Evolutionary conservation across 176 grass and related monocot genomes (phyloP).

Genomic region (Thinopyrum elongatum): DNA sequence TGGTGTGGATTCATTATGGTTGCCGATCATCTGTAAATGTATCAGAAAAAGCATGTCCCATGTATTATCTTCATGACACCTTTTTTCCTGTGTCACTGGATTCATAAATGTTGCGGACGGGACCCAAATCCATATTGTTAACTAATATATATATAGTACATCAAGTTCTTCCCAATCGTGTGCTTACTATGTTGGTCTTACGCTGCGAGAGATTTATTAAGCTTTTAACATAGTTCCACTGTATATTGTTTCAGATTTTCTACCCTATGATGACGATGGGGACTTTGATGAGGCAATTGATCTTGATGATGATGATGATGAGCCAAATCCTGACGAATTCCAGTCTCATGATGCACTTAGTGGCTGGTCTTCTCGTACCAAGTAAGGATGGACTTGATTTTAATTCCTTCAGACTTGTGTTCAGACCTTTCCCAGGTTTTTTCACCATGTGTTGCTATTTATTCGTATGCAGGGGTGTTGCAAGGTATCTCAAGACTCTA

Average conservation of each 20-base stretch:
- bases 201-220: not conserved
- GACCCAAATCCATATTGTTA: not conserved
- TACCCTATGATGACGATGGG: conserved; percentile 81
- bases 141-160: not conserved
- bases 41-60: not conserved
- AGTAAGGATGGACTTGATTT: conserved; percentile 30
- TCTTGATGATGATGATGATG: conserved; percentile 39
- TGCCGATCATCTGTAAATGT: not conserved
- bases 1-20: not conserved
- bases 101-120: not conserved
- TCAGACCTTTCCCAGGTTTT: not conserved
- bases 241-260: conserved; percentile 62
- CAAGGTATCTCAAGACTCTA: conserved; percentile 81
- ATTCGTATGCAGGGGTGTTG: conserved; percentile 65
- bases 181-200: not conserved
- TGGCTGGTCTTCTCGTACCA: conserved; percentile 96
- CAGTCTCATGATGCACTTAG: conserved; percentile 76
- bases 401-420: not conserved
- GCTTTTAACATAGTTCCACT: conserved; percentile 9
- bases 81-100: not conserved
- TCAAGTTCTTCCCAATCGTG: not conserved
- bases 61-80: not conserved
- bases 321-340: conserved; percentile 60
- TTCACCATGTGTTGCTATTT: not conserved
- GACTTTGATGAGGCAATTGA: conserved; percentile 64